A percentile compares a stretch with the other conserved stretches of the same genome.
phyloP scores from a whole-genome alignment of 208 protist species.

The Ichthyophonus hoferi region DNA sequence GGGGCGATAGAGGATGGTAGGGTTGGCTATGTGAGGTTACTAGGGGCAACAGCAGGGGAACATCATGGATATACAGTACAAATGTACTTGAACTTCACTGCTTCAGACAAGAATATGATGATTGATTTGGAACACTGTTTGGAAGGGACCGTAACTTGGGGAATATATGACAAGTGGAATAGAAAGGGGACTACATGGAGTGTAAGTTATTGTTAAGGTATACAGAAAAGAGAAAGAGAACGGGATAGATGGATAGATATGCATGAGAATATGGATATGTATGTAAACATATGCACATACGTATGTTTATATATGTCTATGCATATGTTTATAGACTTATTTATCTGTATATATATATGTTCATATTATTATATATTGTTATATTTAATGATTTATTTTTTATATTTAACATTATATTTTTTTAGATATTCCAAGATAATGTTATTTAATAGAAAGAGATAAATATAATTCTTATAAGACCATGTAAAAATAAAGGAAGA shows the following conservation, averaged over 20 bases:
- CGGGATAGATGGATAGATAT: background rate
- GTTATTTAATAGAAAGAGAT: no score
- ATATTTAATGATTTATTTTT: no score
- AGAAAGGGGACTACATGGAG: no score
- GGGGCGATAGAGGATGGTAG: background rate
- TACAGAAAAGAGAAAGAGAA: no score
- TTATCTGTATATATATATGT: background rate
- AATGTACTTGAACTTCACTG: background rate
- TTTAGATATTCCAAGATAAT: no score
- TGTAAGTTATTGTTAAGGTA: no score
- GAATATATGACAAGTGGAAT: background rate
- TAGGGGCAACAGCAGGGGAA: background rate
- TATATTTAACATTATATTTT: no score
- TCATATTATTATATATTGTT: no score
- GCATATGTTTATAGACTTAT: background rate
- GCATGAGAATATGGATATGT: background rate
- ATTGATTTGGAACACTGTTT: background rate
- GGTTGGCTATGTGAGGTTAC: background rate
- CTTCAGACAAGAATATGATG: background rate
- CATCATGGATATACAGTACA: background rate
- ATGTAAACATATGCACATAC: background rate
- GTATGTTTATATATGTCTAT: background rate
- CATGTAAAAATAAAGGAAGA: no score
- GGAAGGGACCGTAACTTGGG: background rate
- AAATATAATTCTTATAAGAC: no score